phyloP scores from a whole-genome alignment of 1,139 yeast species.

The Debaryomycetaceae sp. region DNA sequence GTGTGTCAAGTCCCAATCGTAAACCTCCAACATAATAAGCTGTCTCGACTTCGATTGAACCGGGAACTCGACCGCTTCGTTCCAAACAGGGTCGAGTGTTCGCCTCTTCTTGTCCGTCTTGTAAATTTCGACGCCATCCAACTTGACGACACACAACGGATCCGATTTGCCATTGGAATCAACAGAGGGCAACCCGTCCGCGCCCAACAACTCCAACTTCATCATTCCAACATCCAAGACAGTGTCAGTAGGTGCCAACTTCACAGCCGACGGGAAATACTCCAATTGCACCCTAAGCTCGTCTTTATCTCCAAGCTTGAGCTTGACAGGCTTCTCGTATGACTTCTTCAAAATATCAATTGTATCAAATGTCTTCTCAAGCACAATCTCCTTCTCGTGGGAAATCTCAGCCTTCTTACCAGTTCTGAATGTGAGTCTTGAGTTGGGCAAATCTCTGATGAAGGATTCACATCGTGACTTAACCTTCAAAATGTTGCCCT shows the following conservation, averaged over 20 bases:
- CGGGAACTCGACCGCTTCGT: slow-evolving; percentile 55
- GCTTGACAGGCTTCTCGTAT: slow-evolving; percentile 39
- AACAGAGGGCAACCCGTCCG: slow-evolving; percentile 48
- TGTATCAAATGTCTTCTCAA: slow-evolving; percentile 48
- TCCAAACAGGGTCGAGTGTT: slow-evolving; percentile 67
- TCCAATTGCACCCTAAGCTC: slow-evolving; percentile 47
- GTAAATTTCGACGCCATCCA: slow-evolving; percentile 52
- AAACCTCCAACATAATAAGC: slow-evolving; percentile 44
- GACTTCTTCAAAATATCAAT: slow-evolving; percentile 49
- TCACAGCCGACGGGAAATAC: slow-evolving; percentile 54
- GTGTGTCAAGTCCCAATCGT: slow-evolving; percentile 78
- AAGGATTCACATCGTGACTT: slow-evolving; percentile 53
- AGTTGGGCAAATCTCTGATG: slow-evolving; percentile 65
- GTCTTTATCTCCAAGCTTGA: slow-evolving; percentile 43
- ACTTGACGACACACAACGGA: slow-evolving; percentile 50
- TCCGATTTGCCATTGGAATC: slow-evolving; percentile 76
- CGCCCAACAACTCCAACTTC: slow-evolving; percentile 53
- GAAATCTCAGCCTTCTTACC: slow-evolving; percentile 48
- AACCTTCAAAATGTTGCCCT: slow-evolving; percentile 34
- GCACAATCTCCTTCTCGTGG: slow-evolving; percentile 43
- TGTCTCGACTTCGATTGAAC: slow-evolving; percentile 60
- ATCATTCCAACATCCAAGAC: slow-evolving; percentile 64
- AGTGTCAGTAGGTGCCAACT: slow-evolving; percentile 55
- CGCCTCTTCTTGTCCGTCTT: slow-evolving; percentile 61
- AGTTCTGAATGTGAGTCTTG: slow-evolving; percentile 52